Percentiles rank a stretch among this genome's conserved stretches.
Conservation (phyloP, 768 basidiomycete genomes). For the Kondoa malvinella region DNA sequence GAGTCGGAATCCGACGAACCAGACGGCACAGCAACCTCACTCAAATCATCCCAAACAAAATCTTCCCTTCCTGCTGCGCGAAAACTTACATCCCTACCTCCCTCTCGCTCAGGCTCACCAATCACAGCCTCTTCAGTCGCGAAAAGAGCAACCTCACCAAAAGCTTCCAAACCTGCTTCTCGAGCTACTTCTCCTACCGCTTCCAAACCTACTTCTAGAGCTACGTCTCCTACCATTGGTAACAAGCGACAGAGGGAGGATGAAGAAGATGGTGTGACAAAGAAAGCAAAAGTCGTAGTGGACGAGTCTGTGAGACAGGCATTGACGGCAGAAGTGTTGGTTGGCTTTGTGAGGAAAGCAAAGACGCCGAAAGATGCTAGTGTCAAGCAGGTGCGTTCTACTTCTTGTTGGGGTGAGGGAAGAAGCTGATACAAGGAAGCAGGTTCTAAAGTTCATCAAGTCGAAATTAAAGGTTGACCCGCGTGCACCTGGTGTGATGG, state of each 20-base stretch:
- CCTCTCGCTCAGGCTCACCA: neutral
- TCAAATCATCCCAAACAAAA: neutral
- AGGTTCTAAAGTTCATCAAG: conserved; percentile 1
- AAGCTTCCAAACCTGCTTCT: neutral
- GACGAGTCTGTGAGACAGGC: neutral
- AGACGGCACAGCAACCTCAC: no score
- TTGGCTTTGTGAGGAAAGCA: neutral
- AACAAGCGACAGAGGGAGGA: conserved; percentile 1
- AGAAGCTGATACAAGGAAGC: neutral
- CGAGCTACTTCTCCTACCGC: conserved; percentile 3
- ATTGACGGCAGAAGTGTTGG: neutral
- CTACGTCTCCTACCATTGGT: neutral
- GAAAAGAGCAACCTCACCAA: neutral
- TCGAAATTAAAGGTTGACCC: neutral
- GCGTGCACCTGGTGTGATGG: neutral
- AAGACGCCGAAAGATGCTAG: neutral
- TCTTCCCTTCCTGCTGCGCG: neutral
- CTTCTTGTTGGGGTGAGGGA: neutral
- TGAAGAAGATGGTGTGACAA: neutral
- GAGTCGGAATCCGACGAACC: neutral
- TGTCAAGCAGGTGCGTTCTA: neutral
- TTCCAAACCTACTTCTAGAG: neutral
- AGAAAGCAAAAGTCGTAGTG: neutral
- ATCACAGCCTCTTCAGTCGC: neutral
- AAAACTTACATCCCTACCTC: neutral